Conservation (phyloP, 805 yeast species). For the Candida mattraensis region DNA sequence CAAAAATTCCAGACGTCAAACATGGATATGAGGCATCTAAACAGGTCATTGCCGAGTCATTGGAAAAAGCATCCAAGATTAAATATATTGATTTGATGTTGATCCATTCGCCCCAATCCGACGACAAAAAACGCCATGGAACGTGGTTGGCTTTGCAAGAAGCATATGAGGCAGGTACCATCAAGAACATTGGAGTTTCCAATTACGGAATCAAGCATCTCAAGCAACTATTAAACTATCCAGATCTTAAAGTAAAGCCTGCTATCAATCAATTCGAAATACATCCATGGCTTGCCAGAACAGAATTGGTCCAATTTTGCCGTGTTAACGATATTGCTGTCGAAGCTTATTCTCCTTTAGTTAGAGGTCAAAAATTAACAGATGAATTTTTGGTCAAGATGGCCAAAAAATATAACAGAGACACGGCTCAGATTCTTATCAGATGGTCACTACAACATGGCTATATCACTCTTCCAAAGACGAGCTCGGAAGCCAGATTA, state of each 20-base stretch:
- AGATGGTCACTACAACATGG: conserved; percentile 71
- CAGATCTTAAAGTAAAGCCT: conserved; percentile 43
- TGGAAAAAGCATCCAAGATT: conserved; percentile 41
- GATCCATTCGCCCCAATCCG: conserved; percentile 53
- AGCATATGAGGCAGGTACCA: conserved; percentile 47
- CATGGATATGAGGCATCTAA: conserved; percentile 41
- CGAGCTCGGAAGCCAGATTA: conserved; percentile 35
- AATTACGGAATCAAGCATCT: conserved; percentile 62
- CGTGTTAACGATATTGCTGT: conserved; percentile 44
- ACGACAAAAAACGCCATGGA: conserved; percentile 42
- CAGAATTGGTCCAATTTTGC: conserved; percentile 45
- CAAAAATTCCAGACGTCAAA: conserved; percentile 34
- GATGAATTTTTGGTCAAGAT: conserved; percentile 44
- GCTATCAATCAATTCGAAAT: conserved; percentile 51
- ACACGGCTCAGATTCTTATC: conserved; percentile 59
- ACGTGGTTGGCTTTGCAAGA: conserved; percentile 59
- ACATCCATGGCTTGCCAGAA: conserved; percentile 49
- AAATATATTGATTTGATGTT: conserved; percentile 55
- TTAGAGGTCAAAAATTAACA: conserved; percentile 48
- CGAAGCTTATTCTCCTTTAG: conserved; percentile 68
- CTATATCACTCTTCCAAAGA: conserved; percentile 42
- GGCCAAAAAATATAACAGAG: conserved; percentile 46
- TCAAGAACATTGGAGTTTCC: conserved; percentile 63
- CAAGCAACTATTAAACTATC: conserved; percentile 50
- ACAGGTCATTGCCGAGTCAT: conserved; percentile 41